phyloP scores from a whole-genome alignment of 1,284 basidiomycete species.

The Ustilago esculenta region DNA sequence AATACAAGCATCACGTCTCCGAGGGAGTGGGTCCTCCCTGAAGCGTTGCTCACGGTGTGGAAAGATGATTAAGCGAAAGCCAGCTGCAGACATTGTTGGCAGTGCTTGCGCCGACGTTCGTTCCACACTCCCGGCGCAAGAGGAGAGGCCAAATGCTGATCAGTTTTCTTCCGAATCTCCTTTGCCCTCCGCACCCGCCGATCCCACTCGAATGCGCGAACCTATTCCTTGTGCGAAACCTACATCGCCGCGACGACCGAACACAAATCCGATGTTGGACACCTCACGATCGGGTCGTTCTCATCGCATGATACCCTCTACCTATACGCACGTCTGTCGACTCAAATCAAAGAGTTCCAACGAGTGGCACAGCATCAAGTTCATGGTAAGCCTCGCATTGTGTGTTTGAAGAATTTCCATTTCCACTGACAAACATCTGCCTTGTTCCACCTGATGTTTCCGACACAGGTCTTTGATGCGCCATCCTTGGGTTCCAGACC shows the following conservation, averaged over 20 bases:
- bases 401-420: too few species aligned
- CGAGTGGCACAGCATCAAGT: constrained; percentile 74
- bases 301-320: constrained; percentile 63
- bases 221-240: neutral
- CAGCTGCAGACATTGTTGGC: neutral
- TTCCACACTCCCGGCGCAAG: neutral
- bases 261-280: constrained; percentile 9
- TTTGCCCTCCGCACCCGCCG: constrained; percentile 10
- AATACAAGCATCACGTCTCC: neutral
- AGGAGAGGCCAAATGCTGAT: constrained; percentile 13
- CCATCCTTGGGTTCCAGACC: constrained; percentile 71
- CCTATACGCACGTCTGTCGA: constrained; percentile 70
- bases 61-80: constrained; percentile 17
- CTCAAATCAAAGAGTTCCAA: constrained; percentile 73
- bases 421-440: neutral
- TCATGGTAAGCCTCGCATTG: constrained; percentile 72
- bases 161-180: constrained; percentile 12
- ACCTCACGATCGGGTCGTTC: constrained; percentile 2
- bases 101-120: neutral
- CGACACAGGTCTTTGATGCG: constrained; percentile 74
- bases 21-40: too few species aligned
- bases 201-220: neutral
- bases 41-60: constrained; percentile 26
- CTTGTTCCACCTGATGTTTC: neutral
- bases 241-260: constrained; percentile 13